Evolutionary conservation across 1,139 yeast species (phyloP).

Genomic region (Magnusiomyces tetraspermus): DNA sequence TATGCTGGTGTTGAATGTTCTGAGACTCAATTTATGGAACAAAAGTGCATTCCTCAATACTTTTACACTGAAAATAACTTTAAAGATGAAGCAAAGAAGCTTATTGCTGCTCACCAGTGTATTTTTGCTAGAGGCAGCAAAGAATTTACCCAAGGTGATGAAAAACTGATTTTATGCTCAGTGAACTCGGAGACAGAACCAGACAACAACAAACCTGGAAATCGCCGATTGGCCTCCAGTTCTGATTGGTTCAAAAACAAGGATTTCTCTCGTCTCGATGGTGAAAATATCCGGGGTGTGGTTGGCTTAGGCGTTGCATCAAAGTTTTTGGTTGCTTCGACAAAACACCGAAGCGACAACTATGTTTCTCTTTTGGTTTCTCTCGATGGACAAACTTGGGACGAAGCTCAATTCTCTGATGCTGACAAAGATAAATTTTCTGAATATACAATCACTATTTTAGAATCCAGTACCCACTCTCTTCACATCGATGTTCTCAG

Average conservation of each 20-base stretch:
- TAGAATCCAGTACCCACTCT: conserved; percentile 50
- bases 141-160: conserved; percentile 36
- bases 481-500: conserved; percentile 42
- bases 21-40: conserved; percentile 21
- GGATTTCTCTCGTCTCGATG: conserved; percentile 28
- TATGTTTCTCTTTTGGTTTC: conserved; percentile 45
- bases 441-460: conserved; percentile 41
- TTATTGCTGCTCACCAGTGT: conserved; percentile 38
- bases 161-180: conserved; percentile 44
- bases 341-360: conserved; percentile 26
- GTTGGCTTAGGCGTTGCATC: conserved; percentile 42
- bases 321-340: conserved; percentile 44
- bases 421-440: background rate
- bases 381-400: conserved; percentile 46
- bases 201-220: conserved; percentile 35
- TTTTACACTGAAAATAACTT: conserved; percentile 50
- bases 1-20: conserved; percentile 37
- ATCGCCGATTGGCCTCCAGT: conserved; percentile 39
- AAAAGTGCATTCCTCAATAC: conserved; percentile 33
- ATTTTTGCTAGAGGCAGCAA: conserved; percentile 41
- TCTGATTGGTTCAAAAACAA: conserved; percentile 46
- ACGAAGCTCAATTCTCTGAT: conserved; percentile 32
- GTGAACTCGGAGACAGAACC: conserved; percentile 37
- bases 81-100: conserved; percentile 34
- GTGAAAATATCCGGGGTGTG: conserved; percentile 31